Base-by-base conservation (phyloP, 192 early-diverging fungal genomes). In the Coemansia sp. region DNA sequence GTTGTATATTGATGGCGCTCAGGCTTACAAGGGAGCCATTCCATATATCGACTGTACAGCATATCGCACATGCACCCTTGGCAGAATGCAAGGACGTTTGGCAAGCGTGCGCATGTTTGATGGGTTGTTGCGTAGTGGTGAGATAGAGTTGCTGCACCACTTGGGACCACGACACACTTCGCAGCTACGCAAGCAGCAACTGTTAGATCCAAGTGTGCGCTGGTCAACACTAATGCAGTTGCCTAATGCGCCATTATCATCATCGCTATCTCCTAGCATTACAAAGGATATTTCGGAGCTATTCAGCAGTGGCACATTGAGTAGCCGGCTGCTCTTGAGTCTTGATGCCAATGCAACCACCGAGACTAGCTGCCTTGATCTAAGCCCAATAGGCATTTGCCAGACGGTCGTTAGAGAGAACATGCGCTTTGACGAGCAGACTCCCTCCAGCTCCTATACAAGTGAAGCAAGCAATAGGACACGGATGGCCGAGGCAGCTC, bases 81-180 rank as follows among this genome's bases (percentile, higher is more conserved):
- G 70, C 32, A 55, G 63, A 5, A 53, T 55, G 3, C 66, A 44
- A 0, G 70, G 70, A 1, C 53, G 46, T 14, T 62, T 72, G 2
- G 18, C 63, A 18, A 51, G 40, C 18, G 49, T 72, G 5, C 70
- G 70, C 20, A 66, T 72, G 70, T 66, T 72, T 34, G 70, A 72
- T 39, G 70, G 70, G 21, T 12, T 54, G 7, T 26, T 72, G 26
- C 46, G 55, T 5, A 30, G 34, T 3, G 20, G 28, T 44, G 70
- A 72, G 42, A 50, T 72, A 20, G 63, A 66, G 18, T 23, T 58
- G 1, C 32, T 72, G 51, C 70, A 72, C 23, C 55, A 62, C n/a
- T 45, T 72, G 3, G 70, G 70, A 0, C 70, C 70, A 0, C 34
- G 43, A 23, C 53, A 54, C 34, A 11, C 51, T 2, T 49, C 57